Evolutionary conservation across 352 stramenopile species (phyloP).

Genomic region (Pythium phragmiticola): DNA sequence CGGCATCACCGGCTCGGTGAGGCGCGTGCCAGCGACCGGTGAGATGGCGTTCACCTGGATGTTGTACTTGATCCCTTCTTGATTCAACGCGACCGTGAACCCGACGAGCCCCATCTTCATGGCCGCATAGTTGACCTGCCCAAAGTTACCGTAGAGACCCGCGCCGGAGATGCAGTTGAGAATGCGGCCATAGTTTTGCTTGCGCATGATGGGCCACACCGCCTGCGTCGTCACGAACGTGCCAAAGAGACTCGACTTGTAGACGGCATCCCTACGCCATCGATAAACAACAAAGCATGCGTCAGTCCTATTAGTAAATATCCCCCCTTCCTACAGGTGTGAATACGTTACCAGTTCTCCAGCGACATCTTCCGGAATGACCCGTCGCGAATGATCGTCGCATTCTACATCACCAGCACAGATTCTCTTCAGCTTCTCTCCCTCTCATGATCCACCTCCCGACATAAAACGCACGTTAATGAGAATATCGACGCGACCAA

Average conservation of each 20-base stretch:
- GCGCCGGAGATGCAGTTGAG: conserved; percentile 66
- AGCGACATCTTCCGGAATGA: conserved; percentile 76
- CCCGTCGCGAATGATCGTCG: conserved; percentile 66
- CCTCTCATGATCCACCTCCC: not conserved
- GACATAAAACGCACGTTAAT: conserved; percentile 51
- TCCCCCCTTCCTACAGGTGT: too few relatives aligned
- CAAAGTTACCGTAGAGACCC: conserved; percentile 77
- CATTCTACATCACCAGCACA: conserved; percentile 38
- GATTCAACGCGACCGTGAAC: conserved; percentile 65
- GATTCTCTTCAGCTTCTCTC: conserved; percentile 1
- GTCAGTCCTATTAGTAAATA: not conserved
- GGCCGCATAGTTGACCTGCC: conserved; percentile 75
- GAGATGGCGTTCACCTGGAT: conserved; percentile 72
- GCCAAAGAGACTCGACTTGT: conserved; percentile 53
- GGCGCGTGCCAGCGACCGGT: conserved; percentile 56
- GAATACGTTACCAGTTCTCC: conserved; percentile 43
- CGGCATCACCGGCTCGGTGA: conserved; percentile 68
- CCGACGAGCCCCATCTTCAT: conserved; percentile 76
- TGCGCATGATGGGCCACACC: conserved; percentile 66
- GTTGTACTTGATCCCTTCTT: conserved; percentile 78
- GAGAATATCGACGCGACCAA: conserved; percentile 64
- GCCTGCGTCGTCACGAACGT: conserved; percentile 66
- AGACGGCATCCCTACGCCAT: conserved; percentile 50
- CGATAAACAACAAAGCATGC: not conserved
- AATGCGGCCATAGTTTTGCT: conserved; percentile 72